phyloP scores from a whole-genome alignment of 2,329 filamentous ascomycete species.

The Xylariaceae sp. region DNA sequence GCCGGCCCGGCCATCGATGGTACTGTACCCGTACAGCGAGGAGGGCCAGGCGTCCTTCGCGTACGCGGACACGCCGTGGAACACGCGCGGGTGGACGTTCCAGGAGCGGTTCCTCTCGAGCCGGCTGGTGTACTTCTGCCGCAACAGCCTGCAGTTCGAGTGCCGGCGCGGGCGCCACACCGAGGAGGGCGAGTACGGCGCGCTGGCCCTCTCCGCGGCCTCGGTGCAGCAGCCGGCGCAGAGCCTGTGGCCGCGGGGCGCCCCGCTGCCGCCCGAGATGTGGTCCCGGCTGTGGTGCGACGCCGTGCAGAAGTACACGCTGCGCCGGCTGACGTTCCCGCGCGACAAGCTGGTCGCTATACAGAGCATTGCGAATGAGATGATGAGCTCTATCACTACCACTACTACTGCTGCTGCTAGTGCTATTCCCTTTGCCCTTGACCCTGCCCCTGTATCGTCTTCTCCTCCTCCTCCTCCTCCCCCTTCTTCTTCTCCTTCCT shows the following conservation, averaged over 20 bases:
- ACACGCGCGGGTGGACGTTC: conserved; percentile 6
- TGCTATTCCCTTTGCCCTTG: too few relatives aligned
- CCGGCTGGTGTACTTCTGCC: conserved; percentile 7
- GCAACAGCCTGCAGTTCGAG: conserved; percentile 1
- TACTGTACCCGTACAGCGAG: neutral
- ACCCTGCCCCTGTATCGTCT: too few relatives aligned
- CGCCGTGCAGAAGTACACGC: neutral
- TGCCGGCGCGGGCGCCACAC: neutral
- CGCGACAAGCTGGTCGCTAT: conserved; percentile 23
- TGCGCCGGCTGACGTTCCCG: neutral
- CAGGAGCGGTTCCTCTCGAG: conserved; percentile 4
- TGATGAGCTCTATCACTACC: too few relatives aligned
- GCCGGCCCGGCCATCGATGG: too few relatives aligned
- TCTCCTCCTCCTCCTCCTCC: too few relatives aligned
- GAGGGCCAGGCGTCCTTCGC: neutral
- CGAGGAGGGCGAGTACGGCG: neutral
- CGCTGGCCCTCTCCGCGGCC: too few relatives aligned
- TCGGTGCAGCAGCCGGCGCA: neutral
- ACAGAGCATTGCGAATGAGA: conserved; percentile 6
- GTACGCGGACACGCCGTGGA: neutral
- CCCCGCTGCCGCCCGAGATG: neutral
- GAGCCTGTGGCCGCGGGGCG: neutral
- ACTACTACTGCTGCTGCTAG: too few relatives aligned
- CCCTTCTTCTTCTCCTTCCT: too few relatives aligned
- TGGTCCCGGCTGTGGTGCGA: conserved; percentile 1